A percentile compares a stretch with the other conserved stretches of the same genome.
phyloP scores from a whole-genome alignment of 441 rosid species.

The Metrosideros polymorpha region DNA sequence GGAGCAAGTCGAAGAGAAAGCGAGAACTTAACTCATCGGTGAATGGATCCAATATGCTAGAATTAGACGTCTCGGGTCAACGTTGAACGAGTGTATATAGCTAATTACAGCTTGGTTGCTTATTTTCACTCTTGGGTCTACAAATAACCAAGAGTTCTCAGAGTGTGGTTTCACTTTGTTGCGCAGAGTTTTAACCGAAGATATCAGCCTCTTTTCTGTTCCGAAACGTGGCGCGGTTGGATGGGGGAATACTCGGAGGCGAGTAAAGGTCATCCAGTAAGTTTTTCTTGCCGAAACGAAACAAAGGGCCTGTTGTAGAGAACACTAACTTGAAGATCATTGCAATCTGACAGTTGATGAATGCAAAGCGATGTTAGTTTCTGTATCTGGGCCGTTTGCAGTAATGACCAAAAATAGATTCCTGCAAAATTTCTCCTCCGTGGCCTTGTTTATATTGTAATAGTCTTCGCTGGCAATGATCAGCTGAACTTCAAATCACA shows the following conservation, averaged over 20 bases:
- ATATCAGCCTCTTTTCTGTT: background rate
- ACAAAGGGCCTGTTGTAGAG: background rate
- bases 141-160: background rate
- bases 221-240: background rate
- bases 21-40: constrained; percentile 12
- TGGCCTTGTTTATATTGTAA: no score
- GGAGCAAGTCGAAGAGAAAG: constrained; percentile 48
- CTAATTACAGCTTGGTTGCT: background rate
- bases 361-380: background rate
- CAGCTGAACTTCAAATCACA: no score
- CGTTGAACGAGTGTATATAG: constrained; percentile 2
- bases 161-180: background rate
- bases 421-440: no score
- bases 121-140: background rate
- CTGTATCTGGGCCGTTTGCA: background rate
- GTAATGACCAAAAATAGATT: no score
- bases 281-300: background rate
- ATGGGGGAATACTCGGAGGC: background rate
- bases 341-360: background rate
- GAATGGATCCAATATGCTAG: constrained; percentile 8
- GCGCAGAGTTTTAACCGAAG: background rate
- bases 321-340: background rate
- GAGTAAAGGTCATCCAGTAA: no score
- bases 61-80: constrained; percentile 13
- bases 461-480: no score